These are phyloP conservation scores for Phytophthora syringae DNA, from an alignment of 352 stramenopile genomes.

Conservation along the genomic window DNA sequence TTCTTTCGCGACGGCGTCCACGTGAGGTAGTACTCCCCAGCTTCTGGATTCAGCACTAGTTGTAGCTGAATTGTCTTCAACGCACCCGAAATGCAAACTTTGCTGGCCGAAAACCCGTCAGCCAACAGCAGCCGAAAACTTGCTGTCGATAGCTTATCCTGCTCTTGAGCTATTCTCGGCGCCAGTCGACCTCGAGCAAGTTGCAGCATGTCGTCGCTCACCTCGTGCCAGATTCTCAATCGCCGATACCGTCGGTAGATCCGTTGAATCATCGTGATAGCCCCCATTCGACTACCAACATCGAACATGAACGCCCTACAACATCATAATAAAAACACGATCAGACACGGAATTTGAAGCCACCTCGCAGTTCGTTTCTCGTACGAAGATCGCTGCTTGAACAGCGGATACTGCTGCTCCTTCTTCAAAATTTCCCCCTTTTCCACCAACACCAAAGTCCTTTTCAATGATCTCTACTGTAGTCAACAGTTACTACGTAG, in stretches of 20 bases:
- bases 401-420: conserved; percentile 45
- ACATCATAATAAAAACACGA: background rate
- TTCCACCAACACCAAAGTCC: background rate
- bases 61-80: conserved; percentile 73
- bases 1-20: conserved; percentile 80
- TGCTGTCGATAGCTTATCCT: conserved; percentile 53
- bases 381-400: conserved; percentile 38
- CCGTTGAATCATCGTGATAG: conserved; percentile 34
- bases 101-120: conserved; percentile 65
- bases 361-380: background rate
- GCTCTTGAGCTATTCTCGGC: conserved; percentile 22
- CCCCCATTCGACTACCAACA: conserved; percentile 21
- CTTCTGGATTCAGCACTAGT: conserved; percentile 49
- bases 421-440: conserved; percentile 51
- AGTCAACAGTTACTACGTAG: too few species aligned
- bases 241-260: conserved; percentile 55
- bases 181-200: conserved; percentile 44
- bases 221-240: conserved; percentile 49
- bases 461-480: too few species aligned
- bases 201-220: conserved; percentile 45
- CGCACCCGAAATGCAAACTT: conserved; percentile 69
- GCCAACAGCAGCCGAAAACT: conserved; percentile 63
- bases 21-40: conserved; percentile 70
- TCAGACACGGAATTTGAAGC: background rate
- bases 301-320: conserved; percentile 28